A percentile compares a stretch with the other conserved stretches of the same genome.
Conservation (phyloP, 2,329 filamentous ascomycete species). For the Daldinia sp. region DNA sequence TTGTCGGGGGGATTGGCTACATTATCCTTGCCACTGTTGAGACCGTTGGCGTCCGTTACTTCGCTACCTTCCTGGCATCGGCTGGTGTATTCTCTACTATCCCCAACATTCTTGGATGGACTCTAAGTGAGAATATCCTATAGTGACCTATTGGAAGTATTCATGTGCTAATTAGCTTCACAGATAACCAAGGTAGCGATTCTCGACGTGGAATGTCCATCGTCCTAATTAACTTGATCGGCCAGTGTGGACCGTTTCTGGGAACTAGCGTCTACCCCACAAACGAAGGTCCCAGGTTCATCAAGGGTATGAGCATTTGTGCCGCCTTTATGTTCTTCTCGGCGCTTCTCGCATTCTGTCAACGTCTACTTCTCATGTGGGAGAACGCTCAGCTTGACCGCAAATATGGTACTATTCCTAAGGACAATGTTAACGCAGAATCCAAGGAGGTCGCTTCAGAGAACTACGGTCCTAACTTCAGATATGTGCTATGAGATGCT, state of each 20-base stretch:
- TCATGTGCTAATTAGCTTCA: slow-evolving; percentile 2
- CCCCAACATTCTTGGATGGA: slow-evolving; percentile 41
- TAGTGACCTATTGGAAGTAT: background rate
- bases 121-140: slow-evolving; percentile 37
- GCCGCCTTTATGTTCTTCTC: slow-evolving; percentile 44
- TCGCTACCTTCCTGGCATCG: slow-evolving; percentile 56
- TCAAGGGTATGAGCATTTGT: slow-evolving; percentile 42
- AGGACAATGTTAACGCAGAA: slow-evolving; percentile 1
- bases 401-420: slow-evolving; percentile 32
- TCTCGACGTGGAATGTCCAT: slow-evolving; percentile 40
- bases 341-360: slow-evolving; percentile 36
- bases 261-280: slow-evolving; percentile 41
- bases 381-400: slow-evolving; percentile 39
- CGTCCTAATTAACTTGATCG: slow-evolving; percentile 42
- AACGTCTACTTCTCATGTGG: slow-evolving; percentile 37
- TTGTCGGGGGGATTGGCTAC: slow-evolving; percentile 41
- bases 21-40: slow-evolving; percentile 44
- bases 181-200: slow-evolving; percentile 44
- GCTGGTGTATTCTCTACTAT: slow-evolving; percentile 50
- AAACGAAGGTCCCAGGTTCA: slow-evolving; percentile 31
- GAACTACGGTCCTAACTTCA: slow-evolving; percentile 39
- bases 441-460: slow-evolving; percentile 29
- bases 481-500: slow-evolving; percentile 36
- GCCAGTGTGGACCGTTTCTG: slow-evolving; percentile 43
- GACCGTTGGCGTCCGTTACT: slow-evolving; percentile 54